Evolutionary conservation across 331 rosid species (phyloP).

Genomic region (Dryas integrifolia): DNA sequence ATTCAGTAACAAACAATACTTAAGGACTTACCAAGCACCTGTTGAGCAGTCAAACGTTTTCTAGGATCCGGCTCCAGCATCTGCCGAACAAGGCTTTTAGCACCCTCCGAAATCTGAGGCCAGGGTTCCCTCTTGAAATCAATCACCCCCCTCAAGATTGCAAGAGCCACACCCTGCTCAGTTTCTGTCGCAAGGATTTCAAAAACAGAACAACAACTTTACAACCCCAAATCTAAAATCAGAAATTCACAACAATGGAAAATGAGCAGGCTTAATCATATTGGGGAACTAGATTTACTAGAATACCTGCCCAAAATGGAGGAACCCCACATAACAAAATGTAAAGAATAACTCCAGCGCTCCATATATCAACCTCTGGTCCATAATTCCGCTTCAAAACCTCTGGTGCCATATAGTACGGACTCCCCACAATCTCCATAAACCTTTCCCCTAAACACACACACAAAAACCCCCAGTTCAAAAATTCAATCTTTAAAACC

Average conservation of each 20-base stretch:
- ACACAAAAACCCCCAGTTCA: background rate
- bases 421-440: slow-evolving; percentile 95
- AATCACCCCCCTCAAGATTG: slow-evolving; percentile 83
- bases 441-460: slow-evolving; percentile 64
- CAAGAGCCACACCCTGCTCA: slow-evolving; percentile 92
- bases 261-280: background rate
- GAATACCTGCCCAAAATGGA: slow-evolving; percentile 96
- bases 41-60: slow-evolving; percentile 87
- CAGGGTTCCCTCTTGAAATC: slow-evolving; percentile 98
- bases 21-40: slow-evolving; percentile 82
- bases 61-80: slow-evolving; percentile 87
- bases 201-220: slow-evolving; percentile 14
- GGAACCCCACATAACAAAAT: slow-evolving; percentile 94
- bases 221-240: slow-evolving; percentile 4
- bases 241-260: background rate
- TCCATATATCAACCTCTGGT: slow-evolving; percentile 95
- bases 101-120: slow-evolving; percentile 97
- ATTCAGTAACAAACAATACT: background rate
- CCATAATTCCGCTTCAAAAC: slow-evolving; percentile 89
- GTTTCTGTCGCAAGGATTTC: slow-evolving; percentile 46
- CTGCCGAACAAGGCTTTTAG: slow-evolving; percentile 90
- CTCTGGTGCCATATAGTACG: slow-evolving; percentile 98
- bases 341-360: slow-evolving; percentile 95
- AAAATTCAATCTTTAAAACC: background rate
- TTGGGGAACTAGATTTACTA: background rate